Evolutionary conservation across 1,284 basidiomycete genomes (phyloP), one percentile per base, ranked within the genome.

Genomic region (Tilletia caries): DNA sequence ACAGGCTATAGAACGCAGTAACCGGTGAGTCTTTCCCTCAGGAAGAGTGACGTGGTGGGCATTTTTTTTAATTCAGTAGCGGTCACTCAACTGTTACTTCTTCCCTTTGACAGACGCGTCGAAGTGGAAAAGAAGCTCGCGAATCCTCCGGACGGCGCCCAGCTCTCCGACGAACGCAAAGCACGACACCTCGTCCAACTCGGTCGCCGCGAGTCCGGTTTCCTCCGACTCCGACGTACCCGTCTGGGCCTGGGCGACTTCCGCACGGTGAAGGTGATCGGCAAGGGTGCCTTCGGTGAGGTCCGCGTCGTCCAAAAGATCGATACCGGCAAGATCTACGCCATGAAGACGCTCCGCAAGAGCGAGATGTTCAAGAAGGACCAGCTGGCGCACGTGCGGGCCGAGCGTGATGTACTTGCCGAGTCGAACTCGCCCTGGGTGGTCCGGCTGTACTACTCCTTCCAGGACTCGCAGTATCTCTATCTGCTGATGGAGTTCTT

Each of bases 401-500:
- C 95, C n/a, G 96, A 98, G 84, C 90, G 96, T 75, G 95, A 98
- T 81, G 92, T 98, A 50, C 87, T 98, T 64, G 96, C 95, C 13
- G 95, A 98, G 84, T 95, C 92, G 68, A 97, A 96, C 76, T 97
- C 95, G 50, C 90, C 92, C 68, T 98, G 95, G 94, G 95, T 98
- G 34, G 95, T 96, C 12, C 93, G 97, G 83, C 87, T 98, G 6
- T 98, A 93, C 87, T 98, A 98, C 85, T 97, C 95, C 27, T 98
- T 98, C 87, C 95, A 98, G 84, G 95, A 97, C 83, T 90, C 93
- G 23, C 87, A 93, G 60, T 98, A 96, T 82, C 89, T 98, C 44
- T 98, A 97, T 85, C 88, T 98, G 71, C 91, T 98, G 85, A 98
- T 98, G 95, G 95, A 98, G 84, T 98, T 98, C 86, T 87, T 98